Evolutionary conservation across 176 grass and related monocot species (phyloP).

Genomic region (Phragmites australis): DNA sequence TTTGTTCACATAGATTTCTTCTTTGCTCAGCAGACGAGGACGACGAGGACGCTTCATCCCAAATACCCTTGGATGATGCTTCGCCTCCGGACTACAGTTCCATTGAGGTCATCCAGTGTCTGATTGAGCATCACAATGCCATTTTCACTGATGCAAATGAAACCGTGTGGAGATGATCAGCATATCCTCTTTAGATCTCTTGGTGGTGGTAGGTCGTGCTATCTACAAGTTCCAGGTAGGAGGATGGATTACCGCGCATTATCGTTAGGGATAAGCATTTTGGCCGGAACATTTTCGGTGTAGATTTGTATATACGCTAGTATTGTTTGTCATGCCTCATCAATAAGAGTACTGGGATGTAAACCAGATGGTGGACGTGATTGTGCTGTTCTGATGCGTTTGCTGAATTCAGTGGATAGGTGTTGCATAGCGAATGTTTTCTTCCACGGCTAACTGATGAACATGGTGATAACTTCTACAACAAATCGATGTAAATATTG

Average conservation of each 20-base stretch:
- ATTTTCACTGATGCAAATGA: conserved; percentile 88
- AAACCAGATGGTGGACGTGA: conserved; percentile 1
- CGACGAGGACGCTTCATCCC: conserved; percentile 69
- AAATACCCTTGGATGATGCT: conserved; percentile 88
- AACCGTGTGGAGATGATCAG: conserved; percentile 72
- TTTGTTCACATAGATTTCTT: conserved; percentile 1
- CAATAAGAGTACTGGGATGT: conserved; percentile 37
- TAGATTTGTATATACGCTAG: conserved; percentile 51
- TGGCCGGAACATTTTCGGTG: conserved; percentile 38
- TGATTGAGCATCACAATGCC: conserved; percentile 94
- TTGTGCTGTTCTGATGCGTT: neutral
- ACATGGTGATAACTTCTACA: neutral
- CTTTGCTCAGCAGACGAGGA: conserved; percentile 61
- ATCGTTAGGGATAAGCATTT: conserved; percentile 35
- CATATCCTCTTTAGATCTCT: conserved; percentile 15
- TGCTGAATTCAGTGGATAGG: neutral
- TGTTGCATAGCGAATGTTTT: neutral
- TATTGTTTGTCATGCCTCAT: conserved; percentile 25
- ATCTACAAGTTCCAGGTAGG: conserved; percentile 57
- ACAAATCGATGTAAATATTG: neutral
- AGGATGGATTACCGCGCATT: conserved; percentile 19
- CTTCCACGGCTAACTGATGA: neutral
- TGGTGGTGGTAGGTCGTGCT: conserved; percentile 41
- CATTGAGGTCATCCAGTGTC: conserved; percentile 91
- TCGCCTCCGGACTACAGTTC: conserved; percentile 79